These are phyloP conservation scores for Aphanoascus verrucosus DNA, from an alignment of 2,329 filamentous ascomycete genomes.

Conservation along the genomic window DNA sequence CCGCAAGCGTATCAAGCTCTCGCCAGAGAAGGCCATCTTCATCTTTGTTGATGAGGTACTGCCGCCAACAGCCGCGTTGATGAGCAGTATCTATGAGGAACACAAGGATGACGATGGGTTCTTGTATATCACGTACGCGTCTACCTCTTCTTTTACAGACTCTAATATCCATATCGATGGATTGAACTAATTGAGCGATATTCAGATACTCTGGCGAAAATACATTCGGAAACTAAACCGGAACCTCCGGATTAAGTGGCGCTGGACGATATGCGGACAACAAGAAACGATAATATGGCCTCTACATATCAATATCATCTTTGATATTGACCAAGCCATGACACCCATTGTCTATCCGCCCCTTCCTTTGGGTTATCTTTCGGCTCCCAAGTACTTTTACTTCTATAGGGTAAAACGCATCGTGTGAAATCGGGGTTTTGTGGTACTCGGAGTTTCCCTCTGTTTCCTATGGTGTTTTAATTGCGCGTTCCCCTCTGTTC, in stretches of 20 bases:
- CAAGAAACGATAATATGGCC: background rate
- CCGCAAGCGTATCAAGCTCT: conserved; percentile 99
- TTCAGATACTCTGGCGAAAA: conserved; percentile 90
- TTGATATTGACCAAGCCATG: background rate
- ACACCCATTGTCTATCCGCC: background rate
- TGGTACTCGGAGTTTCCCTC: conserved; percentile 3
- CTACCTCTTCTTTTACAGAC: background rate
- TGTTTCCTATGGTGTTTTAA: conserved; percentile 2
- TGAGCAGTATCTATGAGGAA: conserved; percentile 99
- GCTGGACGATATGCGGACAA: background rate
- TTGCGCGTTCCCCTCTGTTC: background rate
- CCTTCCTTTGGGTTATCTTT: background rate
- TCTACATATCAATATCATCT: background rate
- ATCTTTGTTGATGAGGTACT: conserved; percentile 99
- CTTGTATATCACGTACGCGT: conserved; percentile 84
- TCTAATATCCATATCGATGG: background rate
- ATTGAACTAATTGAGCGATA: conserved; percentile 15
- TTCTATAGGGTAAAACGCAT: background rate
- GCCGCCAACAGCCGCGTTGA: conserved; percentile 88
- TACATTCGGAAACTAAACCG: conserved; percentile 62
- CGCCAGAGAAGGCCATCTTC: conserved; percentile 99
- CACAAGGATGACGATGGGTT: conserved; percentile 88
- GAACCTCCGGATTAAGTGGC: background rate
- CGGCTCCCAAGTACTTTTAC: background rate
- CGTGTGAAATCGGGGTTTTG: conserved; percentile 2